These are phyloP conservation scores for Teratosphaeria gauchensis DNA, from an alignment of 2,329 filamentous ascomycete species.

Conservation along the genomic window DNA sequence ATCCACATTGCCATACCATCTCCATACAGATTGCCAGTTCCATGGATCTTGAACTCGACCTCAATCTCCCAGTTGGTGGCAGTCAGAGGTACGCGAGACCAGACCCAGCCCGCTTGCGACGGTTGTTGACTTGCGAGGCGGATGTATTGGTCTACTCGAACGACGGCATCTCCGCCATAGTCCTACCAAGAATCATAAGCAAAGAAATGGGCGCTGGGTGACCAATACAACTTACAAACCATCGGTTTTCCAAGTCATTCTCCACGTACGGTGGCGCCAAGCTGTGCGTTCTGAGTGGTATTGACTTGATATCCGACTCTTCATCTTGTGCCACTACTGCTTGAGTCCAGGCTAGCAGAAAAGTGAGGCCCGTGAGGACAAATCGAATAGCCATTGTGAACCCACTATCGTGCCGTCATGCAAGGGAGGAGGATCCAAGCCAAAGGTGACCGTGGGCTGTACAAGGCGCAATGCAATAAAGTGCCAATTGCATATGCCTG, in stretches of 20 bases:
- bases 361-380: slow-evolving; percentile 11
- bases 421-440: neutral
- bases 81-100: slow-evolving; percentile 85
- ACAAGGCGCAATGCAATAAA: neutral
- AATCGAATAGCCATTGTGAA: slow-evolving; percentile 11
- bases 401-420: slow-evolving; percentile 1
- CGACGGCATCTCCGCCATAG: slow-evolving; percentile 90
- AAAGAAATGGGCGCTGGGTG: neutral
- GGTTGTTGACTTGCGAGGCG: slow-evolving; percentile 83
- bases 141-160: slow-evolving; percentile 71
- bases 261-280: slow-evolving; percentile 77
- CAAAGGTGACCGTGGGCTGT: neutral
- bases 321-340: slow-evolving; percentile 14
- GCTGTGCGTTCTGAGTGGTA: slow-evolving; percentile 27
- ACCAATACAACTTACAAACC: slow-evolving; percentile 49
- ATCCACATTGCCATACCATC: slow-evolving; percentile 98
- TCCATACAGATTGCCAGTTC: slow-evolving; percentile 80
- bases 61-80: slow-evolving; percentile 99
- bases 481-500: neutral
- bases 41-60: slow-evolving; percentile 89
- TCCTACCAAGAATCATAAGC: slow-evolving; percentile 36
- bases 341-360: slow-evolving; percentile 21
- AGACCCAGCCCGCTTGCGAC: slow-evolving; percentile 87
- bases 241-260: slow-evolving; percentile 94
- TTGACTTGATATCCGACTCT: slow-evolving; percentile 25